Conservation (phyloP, 2,329 filamentous ascomycete species). For the Phialophora verrucosa region DNA sequence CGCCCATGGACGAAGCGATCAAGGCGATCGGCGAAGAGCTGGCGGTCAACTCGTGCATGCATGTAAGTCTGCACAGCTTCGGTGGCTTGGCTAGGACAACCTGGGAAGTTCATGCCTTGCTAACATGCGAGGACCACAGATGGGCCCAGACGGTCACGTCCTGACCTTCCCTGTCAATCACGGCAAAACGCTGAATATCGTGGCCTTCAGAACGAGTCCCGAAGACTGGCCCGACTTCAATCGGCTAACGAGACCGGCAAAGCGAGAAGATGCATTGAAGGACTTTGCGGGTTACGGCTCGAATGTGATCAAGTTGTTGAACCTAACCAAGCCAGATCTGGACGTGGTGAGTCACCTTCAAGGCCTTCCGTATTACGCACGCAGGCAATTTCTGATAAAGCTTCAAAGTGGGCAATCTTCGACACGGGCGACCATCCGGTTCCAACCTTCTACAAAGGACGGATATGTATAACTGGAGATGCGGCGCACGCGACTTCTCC, state of each 20-base stretch:
- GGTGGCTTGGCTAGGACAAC: neutral
- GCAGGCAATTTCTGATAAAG: constrained; percentile 4
- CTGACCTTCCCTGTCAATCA: constrained; percentile 67
- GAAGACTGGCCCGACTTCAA: constrained; percentile 49
- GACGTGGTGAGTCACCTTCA: constrained; percentile 32
- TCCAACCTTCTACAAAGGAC: constrained; percentile 46
- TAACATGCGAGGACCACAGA: constrained; percentile 44
- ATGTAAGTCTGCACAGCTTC: constrained; percentile 36
- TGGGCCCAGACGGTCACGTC: constrained; percentile 65
- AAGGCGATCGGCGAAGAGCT: constrained; percentile 57
- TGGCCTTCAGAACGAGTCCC: constrained; percentile 53
- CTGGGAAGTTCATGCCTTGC: constrained; percentile 8
- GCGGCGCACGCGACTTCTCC: constrained; percentile 52
- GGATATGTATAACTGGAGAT: constrained; percentile 48
- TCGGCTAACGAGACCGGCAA: constrained; percentile 48
- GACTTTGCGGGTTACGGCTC: constrained; percentile 37
- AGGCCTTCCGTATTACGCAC: constrained; percentile 26
- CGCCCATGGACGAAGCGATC: constrained; percentile 63
- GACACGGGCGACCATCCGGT: constrained; percentile 48
- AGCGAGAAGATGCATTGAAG: constrained; percentile 36
- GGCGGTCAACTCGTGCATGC: constrained; percentile 53
- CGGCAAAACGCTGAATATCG: constrained; percentile 63
- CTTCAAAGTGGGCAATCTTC: constrained; percentile 50
- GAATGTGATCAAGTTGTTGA: constrained; percentile 38
- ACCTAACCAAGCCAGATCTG: constrained; percentile 42